These are phyloP conservation scores for Mycena galericulata DNA, from an alignment of 768 basidiomycete species.

Conservation along the genomic window DNA sequence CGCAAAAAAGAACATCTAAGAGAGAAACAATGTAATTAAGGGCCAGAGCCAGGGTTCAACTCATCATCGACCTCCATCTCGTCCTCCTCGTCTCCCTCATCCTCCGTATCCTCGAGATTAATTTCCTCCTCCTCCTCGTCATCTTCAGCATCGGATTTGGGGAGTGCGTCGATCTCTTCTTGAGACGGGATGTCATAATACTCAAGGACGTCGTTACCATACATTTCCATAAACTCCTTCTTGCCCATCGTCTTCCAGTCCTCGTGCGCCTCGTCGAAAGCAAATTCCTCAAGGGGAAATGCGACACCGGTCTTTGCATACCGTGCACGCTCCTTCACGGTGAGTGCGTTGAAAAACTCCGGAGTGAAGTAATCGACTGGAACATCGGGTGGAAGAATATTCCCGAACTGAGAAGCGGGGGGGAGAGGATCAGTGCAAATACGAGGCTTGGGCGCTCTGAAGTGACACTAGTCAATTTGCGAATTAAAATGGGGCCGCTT, in stretches of 20 bases:
- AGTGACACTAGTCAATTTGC: neutral
- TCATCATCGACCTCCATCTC: neutral
- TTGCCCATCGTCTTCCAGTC: neutral
- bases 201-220: slow-evolving; percentile 5
- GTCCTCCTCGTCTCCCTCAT: neutral
- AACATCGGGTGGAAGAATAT: neutral
- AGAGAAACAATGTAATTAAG: neutral
- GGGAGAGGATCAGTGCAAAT: neutral
- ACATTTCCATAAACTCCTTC: slow-evolving; percentile 14
- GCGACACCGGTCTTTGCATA: slow-evolving; percentile 8
- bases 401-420: neutral
- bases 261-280: neutral
- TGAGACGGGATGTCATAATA: slow-evolving; percentile 6
- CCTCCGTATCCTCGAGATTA: slow-evolving; percentile 4
- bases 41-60: neutral
- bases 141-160: neutral
- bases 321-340: neutral
- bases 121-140: neutral
- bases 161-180: slow-evolving; percentile 3
- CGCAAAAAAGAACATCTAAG: neutral
- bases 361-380: slow-evolving; percentile 12
- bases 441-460: neutral
- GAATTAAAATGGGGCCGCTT: neutral
- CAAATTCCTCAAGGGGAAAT: neutral
- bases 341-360: neutral